Base-by-base conservation (phyloP, 2,329 filamentous ascomycete genomes). In the Onygenales sp. region DNA sequence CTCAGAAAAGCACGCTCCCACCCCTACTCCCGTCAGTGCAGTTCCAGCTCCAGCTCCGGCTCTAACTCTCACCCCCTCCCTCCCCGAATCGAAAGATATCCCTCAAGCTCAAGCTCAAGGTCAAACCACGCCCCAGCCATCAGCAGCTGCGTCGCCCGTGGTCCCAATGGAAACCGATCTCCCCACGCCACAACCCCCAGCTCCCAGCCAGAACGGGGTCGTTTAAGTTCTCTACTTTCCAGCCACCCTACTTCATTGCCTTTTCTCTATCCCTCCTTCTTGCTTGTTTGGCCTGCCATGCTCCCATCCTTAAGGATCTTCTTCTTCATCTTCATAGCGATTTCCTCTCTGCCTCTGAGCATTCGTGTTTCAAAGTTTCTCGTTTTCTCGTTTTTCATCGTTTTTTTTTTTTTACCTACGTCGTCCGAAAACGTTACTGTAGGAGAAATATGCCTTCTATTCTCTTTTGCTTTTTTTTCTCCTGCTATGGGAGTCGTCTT, bases 151-250 rank as follows among this genome's bases (percentile, higher is more conserved):
- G 2, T n/a, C 34, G 2, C 14, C 14, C 27, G 13, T 17, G 10
- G n/a, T 40, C 14, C 14, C 36, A 11, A 49, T 17, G 45, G 45
- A 49, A 27, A 31, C 46, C 14, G n/a, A 49, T 44, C 42, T 17
- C 46, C 27, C 39, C 17, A 33, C 31, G 11, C 11, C 45, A 2
- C 32, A 14, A n/a, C n/a, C 32, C 5, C 39, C 40, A 50, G 8
- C 21, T 37, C 45, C 45, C 32, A 31, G 17, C 6, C 45, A 53
- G 13, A 53, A 53, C 31, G 51, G 51, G 10, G 9, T 43, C 13
- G 37, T 32, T 36, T 51, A 14, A 51, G 21, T 27, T 51, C 33
- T 31, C 6, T 21, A 8, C 27, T 33, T 33, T 32, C 31, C 27
- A 32, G 43, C 13, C 6, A 14, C 4, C 4, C 4, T 27, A 27